Percentiles rank a stretch among this genome's conserved stretches.
phyloP scores from a whole-genome alignment of 495 filamentous ascomycete species.

The Penicillium coprophilum region DNA sequence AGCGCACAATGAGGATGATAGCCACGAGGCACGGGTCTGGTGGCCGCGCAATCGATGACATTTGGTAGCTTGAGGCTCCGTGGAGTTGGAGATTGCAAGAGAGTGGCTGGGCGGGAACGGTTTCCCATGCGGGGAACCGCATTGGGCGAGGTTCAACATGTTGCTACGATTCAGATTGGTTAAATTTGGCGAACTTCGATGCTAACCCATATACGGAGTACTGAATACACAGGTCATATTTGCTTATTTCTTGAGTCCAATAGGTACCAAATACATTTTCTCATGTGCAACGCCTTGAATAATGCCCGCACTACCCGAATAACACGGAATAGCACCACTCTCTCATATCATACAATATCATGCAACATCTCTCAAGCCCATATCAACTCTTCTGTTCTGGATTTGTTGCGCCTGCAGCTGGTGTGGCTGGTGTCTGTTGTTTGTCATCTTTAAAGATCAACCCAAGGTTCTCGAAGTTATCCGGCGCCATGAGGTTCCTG shows the following conservation, averaged over 20 bases:
- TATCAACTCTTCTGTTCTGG: conserved; percentile 13
- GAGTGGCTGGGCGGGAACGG: conserved; percentile 21
- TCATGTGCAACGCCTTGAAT: conserved; percentile 25
- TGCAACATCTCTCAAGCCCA: conserved; percentile 9
- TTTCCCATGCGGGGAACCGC: conserved; percentile 22
- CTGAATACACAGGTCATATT: not conserved
- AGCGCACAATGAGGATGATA: conserved; percentile 75
- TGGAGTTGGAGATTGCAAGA: conserved; percentile 15
- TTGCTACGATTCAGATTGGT: not conserved
- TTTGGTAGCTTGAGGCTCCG: conserved; percentile 22
- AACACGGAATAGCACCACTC: conserved; percentile 7
- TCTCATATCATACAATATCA: conserved; percentile 22
- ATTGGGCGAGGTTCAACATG: conserved; percentile 17
- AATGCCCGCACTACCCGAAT: conserved; percentile 17
- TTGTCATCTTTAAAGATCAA: conserved; percentile 58
- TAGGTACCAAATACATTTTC: conserved; percentile 17
- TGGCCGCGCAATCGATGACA: conserved; percentile 52
- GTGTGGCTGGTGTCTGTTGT: not conserved
- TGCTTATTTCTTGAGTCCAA: not conserved
- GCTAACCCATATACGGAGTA: not conserved
- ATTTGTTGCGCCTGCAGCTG: not conserved
- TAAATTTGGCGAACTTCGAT: not conserved
- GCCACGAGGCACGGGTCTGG: conserved; percentile 69
- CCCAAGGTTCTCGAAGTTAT: conserved; percentile 90
- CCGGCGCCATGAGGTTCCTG: conserved; percentile 93